Percentiles rank a stretch among this genome's conserved stretches.
Evolutionary conservation across 2,329 filamentous ascomycete species (phyloP).

Genomic region (Ceratocystis diversiconidia): DNA sequence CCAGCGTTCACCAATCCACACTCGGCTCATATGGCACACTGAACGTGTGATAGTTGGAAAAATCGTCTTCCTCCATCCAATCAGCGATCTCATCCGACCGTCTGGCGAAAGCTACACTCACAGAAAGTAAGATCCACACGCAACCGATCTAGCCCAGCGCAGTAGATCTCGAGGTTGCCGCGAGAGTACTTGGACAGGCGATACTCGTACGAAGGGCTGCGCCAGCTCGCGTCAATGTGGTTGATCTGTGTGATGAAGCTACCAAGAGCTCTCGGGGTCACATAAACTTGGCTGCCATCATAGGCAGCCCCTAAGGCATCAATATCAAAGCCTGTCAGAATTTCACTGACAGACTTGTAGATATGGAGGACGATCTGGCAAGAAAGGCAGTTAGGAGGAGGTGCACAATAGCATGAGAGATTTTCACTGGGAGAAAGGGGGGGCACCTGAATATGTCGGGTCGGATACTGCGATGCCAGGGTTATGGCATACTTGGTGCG

Average conservation of each 20-base stretch:
- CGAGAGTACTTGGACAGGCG: constrained; percentile 75
- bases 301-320: constrained; percentile 73
- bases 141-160: constrained; percentile 59
- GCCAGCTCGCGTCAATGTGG: constrained; percentile 60
- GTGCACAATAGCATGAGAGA: not conserved
- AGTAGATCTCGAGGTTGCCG: constrained; percentile 72
- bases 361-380: constrained; percentile 64
- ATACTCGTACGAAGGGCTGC: constrained; percentile 79
- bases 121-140: constrained; percentile 75
- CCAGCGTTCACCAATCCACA: constrained; percentile 52
- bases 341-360: constrained; percentile 72
- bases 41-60: no score
- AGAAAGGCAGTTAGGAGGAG: not conserved
- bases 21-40: no score
- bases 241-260: constrained; percentile 75
- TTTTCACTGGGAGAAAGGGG: no score
- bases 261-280: constrained; percentile 59
- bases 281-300: constrained; percentile 66
- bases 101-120: constrained; percentile 63
- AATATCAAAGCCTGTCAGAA: constrained; percentile 78
- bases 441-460: constrained; percentile 54
- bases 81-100: constrained; percentile 24
- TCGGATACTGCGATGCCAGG: constrained; percentile 71
- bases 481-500: constrained; percentile 80
- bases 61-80: no score